Base-by-base conservation (phyloP, 805 yeast genomes). In the Starmerella khaoyaiensis region DNA sequence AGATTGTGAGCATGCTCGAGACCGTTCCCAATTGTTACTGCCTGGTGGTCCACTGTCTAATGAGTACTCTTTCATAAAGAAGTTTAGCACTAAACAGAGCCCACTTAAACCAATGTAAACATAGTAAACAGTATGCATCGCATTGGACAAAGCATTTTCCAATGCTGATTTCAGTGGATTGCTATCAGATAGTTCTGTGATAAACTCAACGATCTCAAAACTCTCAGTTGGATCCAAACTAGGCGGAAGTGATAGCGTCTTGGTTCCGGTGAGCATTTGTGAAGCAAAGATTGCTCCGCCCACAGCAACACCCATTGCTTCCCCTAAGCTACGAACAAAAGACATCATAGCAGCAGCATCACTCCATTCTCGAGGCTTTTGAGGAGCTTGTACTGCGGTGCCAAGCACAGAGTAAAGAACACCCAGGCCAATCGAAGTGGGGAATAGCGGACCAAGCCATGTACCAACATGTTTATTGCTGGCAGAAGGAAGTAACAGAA, bases 341-440 rank as follows among this genome's bases (percentile, higher is more conserved):
- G 53, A 47, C 34, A 53, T 37, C 40, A 49, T 40, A 3, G 55
- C 44, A 1, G 55, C 55, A 1, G 57, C 52, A 25, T 47, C 46
- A 2, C 50, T 35, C 42, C 47, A 44, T 17, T 41, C 31, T 10
- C 36, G 33, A 18, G 46, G 44, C 14, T 33, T 31, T 24, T 49
- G 48, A 1, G 56, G 43, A 3, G 57, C 55, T 35, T 49, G 46
- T 11, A 51, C 53, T 2, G 51, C 38, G 10, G 46, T 32, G 28
- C 45, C 44, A 10, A 48, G 40, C 8, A 69, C 56, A 43, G 69
- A 69, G 51, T 68, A 58, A 40, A 56, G 57, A 2, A 64, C 23
- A 1, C 76, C 77, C 32, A 62, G 52, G 1, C 69, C 63, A 5
- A 66, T 56, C 14, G 74, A 71, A 2, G 55, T 42, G 6, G 66